Conservation (phyloP, 2,329 filamentous ascomycete genomes). For the Ophiostoma sp. region DNA sequence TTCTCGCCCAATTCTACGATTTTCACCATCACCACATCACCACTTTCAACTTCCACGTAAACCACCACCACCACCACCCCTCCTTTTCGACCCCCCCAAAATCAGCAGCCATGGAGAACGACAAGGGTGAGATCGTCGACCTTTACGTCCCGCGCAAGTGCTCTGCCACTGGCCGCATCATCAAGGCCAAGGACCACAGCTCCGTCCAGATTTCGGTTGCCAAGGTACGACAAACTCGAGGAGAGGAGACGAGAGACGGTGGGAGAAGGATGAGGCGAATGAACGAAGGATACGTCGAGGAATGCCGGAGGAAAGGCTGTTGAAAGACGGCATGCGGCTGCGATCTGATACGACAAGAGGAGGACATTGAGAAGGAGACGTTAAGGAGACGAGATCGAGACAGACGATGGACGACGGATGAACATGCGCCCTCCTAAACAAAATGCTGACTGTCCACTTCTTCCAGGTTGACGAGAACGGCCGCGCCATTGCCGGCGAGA, state of each 20-base stretch:
- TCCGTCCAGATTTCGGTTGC: conserved; percentile 95
- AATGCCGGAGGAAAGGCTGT: no score
- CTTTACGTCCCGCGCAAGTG: conserved; percentile 96
- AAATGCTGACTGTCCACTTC: neutral
- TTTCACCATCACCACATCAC: conserved; percentile 8
- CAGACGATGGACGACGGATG: neutral
- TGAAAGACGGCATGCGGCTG: neutral
- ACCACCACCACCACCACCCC: conserved; percentile 36
- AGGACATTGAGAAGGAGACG: neutral
- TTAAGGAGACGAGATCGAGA: neutral
- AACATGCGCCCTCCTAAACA: neutral
- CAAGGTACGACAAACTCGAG: conserved; percentile 52
- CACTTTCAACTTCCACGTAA: conserved; percentile 30
- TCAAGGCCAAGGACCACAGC: conserved; percentile 99
- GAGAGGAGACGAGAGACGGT: neutral
- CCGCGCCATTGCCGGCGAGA: conserved; percentile 88
- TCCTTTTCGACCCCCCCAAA: neutral
- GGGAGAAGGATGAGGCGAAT: neutral
- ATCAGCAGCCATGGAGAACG: conserved; percentile 86
- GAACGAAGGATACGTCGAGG: no score
- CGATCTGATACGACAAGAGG: neutral
- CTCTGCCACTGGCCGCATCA: conserved; percentile 98
- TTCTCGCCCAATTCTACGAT: neutral
- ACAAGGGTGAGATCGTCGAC: conserved; percentile 51
- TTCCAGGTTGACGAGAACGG: conserved; percentile 87